Evolutionary conservation across 2,329 filamentous ascomycete genomes (phyloP), one percentile per base, ranked within the genome.

Genomic region (Pseudocercospora ulei): DNA sequence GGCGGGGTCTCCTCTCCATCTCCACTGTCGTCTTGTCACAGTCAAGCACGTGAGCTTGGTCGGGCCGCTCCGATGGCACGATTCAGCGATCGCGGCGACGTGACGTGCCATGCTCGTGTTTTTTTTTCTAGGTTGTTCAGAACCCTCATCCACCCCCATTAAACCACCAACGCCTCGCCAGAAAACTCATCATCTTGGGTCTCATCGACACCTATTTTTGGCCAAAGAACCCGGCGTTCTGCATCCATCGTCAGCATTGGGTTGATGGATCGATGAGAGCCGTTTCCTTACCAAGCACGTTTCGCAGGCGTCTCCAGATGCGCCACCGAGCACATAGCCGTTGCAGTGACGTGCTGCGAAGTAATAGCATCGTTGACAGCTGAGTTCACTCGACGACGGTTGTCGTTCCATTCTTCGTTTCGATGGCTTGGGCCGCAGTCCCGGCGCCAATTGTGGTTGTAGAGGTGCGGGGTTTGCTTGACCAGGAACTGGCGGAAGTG

Each of bases 321-420:
- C 43, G 12, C 58, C 57, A 9, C 56, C 56, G 34, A 61, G 50
- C 13, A 60, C 56, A 45, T 53, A 61, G 16, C 58, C 58, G 28
- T 58, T 55, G 46, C 58, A 61, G 39, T 59, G 55, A 14, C 58
- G 50, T 17, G 58, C 56, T 12, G 51, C 53, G 42, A 52, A 59
- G 51, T 61, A 61, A 43, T 61, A 60, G 50, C 58, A 61, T 9
- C 52, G 54, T 26, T 55, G 53, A 35, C 55, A 61, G 23, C 45
- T 56, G 8, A 60, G 41, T 28, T 60, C 57, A n/a, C 50, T 42
- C 5, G 41, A 12, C 7, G 47, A 47, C 13, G 41, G 44, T 28
- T 16, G 36, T 7, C 27, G 46, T 39, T 35, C 37, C 13, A 20
- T 23, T 31, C 31, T 47, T 34, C 36, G 27, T 41, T 19, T 31